Percentiles rank a stretch among this genome's conserved stretches.
Evolutionary conservation across 2,329 filamentous ascomycete species (phyloP).

Genomic region (Tolypocladium album): DNA sequence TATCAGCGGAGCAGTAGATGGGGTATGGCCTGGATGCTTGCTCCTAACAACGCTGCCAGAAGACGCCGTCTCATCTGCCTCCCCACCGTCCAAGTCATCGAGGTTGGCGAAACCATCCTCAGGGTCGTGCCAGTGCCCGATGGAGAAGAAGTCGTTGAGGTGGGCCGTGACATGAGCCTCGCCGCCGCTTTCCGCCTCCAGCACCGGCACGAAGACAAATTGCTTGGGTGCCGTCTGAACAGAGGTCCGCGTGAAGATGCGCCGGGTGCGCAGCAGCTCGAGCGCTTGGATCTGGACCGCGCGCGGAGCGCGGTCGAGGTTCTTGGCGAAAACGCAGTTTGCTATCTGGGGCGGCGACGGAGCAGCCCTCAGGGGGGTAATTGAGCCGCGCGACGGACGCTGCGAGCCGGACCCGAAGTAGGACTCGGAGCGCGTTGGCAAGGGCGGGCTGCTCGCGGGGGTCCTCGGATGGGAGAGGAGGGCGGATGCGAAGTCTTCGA

Average conservation of each 20-base stretch:
- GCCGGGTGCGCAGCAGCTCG: slow-evolving; percentile 68
- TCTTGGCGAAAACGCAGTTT: slow-evolving; percentile 72
- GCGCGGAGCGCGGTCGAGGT: slow-evolving; percentile 63
- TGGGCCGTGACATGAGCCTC: slow-evolving; percentile 41
- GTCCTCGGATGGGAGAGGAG: slow-evolving; percentile 39
- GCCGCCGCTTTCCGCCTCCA: slow-evolving; percentile 37
- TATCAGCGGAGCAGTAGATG: slow-evolving; percentile 23
- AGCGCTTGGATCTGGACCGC: slow-evolving; percentile 73
- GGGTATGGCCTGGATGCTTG: slow-evolving; percentile 9
- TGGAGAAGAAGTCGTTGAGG: slow-evolving; percentile 73
- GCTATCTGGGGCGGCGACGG: slow-evolving; percentile 43
- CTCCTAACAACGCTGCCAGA: slow-evolving; percentile 34
- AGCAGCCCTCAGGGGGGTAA: slow-evolving; percentile 17
- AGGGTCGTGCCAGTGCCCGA: slow-evolving; percentile 74
- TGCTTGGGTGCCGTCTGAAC: slow-evolving; percentile 64
- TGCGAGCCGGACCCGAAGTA: slow-evolving; percentile 16
- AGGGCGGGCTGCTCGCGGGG: slow-evolving; percentile 13
- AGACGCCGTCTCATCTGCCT: slow-evolving; percentile 21
- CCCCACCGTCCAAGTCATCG: slow-evolving; percentile 42
- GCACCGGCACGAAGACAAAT: slow-evolving; percentile 72
- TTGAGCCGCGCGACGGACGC: slow-evolving; percentile 11
- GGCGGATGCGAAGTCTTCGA: slow-evolving; percentile 69
- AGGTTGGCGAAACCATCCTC: slow-evolving; percentile 65
- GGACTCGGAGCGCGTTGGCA: slow-evolving; percentile 16
- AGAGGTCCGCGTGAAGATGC: slow-evolving; percentile 65